Evolutionary conservation across 2,329 filamentous ascomycete species (phyloP).

Genomic region (Metarhizium humberi): DNA sequence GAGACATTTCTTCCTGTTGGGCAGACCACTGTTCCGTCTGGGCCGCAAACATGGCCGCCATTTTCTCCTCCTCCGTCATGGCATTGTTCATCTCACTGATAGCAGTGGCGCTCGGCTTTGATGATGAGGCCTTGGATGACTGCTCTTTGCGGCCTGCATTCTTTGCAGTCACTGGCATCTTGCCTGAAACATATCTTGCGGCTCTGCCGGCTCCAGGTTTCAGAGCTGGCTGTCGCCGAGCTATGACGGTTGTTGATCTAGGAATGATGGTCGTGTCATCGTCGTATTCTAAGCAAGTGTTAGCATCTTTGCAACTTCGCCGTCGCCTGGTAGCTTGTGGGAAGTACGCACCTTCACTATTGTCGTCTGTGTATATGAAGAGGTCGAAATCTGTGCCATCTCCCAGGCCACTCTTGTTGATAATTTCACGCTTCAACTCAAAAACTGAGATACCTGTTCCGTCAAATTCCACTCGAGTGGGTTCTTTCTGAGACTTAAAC

Average conservation of each 20-base stretch:
- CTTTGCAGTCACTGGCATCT: slow-evolving; percentile 84
- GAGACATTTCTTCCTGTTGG: slow-evolving; percentile 87
- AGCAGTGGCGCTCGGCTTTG: slow-evolving; percentile 48
- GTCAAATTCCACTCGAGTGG: slow-evolving; percentile 89
- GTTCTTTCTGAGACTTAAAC: slow-evolving; percentile 98
- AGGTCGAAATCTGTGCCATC: slow-evolving; percentile 96
- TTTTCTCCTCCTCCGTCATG: slow-evolving; percentile 88
- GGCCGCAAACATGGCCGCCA: slow-evolving; percentile 84
- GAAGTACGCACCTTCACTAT: slow-evolving; percentile 64
- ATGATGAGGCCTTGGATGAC: slow-evolving; percentile 44
- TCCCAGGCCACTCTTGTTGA: slow-evolving; percentile 83
- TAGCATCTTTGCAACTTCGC: slow-evolving; percentile 17
- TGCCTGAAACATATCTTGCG: slow-evolving; percentile 90
- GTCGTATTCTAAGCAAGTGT: slow-evolving; percentile 63
- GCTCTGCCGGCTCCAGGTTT: slow-evolving; percentile 84
- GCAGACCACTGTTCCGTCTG: slow-evolving; percentile 88
- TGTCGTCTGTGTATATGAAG: slow-evolving; percentile 86
- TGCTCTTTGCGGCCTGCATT: slow-evolving; percentile 62
- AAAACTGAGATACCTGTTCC: slow-evolving; percentile 97
- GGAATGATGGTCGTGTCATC: slow-evolving; percentile 98
- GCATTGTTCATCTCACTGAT: slow-evolving; percentile 62
- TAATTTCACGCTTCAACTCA: slow-evolving; percentile 97
- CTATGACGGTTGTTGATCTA: slow-evolving; percentile 87
- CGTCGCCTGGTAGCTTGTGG: not conserved
- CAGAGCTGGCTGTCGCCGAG: slow-evolving; percentile 71